A percentile compares a stretch with the other conserved stretches of the same genome.
Conservation (phyloP, 176 grass and related monocot genomes). For the Elaeis guineensis region DNA sequence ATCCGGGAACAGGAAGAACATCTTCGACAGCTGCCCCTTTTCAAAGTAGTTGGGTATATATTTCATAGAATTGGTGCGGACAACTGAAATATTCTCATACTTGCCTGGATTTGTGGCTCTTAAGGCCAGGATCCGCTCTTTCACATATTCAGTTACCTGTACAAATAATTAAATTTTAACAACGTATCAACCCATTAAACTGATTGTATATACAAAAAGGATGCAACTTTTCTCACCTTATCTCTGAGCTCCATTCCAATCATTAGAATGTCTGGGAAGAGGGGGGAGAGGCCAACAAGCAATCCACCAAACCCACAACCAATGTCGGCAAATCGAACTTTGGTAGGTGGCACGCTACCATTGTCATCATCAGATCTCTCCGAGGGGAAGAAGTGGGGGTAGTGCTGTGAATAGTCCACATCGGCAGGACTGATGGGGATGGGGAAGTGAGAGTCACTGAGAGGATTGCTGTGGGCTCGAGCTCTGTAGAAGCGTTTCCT, state of each 20-base stretch:
- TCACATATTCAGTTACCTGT: conserved; percentile 94
- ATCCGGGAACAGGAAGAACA: conserved; percentile 97
- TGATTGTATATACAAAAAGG: not conserved
- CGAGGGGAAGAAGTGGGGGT: no score
- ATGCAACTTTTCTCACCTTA: conserved; percentile 35
- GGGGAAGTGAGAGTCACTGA: conserved; percentile 93
- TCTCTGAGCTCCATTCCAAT: conserved; percentile 96
- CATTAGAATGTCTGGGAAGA: conserved; percentile 80
- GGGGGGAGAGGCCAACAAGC: conserved; percentile 60
- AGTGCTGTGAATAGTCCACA: conserved; percentile 40
- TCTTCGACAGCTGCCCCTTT: conserved; percentile 79
- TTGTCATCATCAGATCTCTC: no score
- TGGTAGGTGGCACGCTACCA: not conserved
- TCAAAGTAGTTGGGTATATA: conserved; percentile 80
- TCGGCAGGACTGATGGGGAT: conserved; percentile 57
- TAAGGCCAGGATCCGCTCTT: conserved; percentile 80
- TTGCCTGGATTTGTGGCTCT: conserved; percentile 45
- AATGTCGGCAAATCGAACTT: conserved; percentile 64
- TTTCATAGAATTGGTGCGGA: conserved; percentile 81
- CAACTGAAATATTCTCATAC: conserved; percentile 42
- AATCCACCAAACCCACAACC: conserved; percentile 73
- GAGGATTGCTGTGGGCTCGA: conserved; percentile 37
- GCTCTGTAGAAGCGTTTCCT: no score
- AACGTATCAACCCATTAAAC: no score
- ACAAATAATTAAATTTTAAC: not conserved